phyloP scores from a whole-genome alignment of 805 yeast genomes.

The Kazachstania psychrophila region DNA sequence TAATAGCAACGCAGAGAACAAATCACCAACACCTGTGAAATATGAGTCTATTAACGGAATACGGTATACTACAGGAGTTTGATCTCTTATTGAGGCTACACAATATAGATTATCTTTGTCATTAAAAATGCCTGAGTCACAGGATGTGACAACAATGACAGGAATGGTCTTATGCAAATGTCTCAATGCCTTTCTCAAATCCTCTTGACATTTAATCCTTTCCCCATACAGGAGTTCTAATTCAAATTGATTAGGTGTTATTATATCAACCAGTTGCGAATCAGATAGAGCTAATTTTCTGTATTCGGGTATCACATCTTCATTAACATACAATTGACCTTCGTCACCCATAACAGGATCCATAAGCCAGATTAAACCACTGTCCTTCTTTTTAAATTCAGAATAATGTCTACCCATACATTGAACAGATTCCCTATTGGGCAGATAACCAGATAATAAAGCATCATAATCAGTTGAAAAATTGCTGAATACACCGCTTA shows the following conservation, averaged over 20 bases:
- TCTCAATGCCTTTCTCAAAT: conserved; percentile 39
- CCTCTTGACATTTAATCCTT: conserved; percentile 33
- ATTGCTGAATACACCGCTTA: conserved; percentile 32
- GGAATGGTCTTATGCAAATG: conserved; percentile 35
- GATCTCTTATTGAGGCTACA: conserved; percentile 34
- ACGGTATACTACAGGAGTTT: conserved; percentile 26
- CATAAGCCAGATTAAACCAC: conserved; percentile 43
- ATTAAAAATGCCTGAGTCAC: conserved; percentile 17
- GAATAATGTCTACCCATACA: conserved; percentile 35
- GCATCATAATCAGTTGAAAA: conserved; percentile 39
- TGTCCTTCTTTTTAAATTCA: conserved; percentile 30
- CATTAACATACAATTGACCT: conserved; percentile 56
- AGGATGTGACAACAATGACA: conserved; percentile 22
- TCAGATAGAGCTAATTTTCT: conserved; percentile 32
- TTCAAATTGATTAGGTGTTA: conserved; percentile 90
- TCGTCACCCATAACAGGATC: conserved; percentile 83
- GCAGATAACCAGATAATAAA: conserved; percentile 58
- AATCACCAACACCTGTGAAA: conserved; percentile 92
- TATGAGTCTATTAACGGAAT: conserved; percentile 64
- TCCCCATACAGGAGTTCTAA: conserved; percentile 58
- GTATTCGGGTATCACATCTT: conserved; percentile 52
- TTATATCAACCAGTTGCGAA: conserved; percentile 48
- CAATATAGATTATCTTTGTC: conserved; percentile 32
- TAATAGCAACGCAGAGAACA: conserved; percentile 70
- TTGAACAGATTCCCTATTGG: conserved; percentile 43